Evolutionary conservation across 306 rosid species (phyloP), one percentile per base, ranked within the genome.

Genomic region (Lotus japonicus): DNA sequence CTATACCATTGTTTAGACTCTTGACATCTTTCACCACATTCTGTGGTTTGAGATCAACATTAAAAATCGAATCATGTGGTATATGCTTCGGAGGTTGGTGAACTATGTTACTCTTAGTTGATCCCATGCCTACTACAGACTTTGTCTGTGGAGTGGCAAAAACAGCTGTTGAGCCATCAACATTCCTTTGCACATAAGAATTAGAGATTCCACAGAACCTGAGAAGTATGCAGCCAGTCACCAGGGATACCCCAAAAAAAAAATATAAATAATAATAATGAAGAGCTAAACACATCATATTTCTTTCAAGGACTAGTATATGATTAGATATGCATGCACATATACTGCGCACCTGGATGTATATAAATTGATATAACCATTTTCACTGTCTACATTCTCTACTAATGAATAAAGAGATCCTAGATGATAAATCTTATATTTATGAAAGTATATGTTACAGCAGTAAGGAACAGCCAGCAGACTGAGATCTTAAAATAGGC

Each of bases 171-270:
- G 73, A 1, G 62, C 81, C 81, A 15, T 87, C 95, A 64, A 77
- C 75, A 31, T 68, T 81, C 70, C 95, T 84, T 68, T 7, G 72
- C 31, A 95, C 94, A 65, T 76, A 85, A 75, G 95, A 71, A 78
- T 84, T 95, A 68, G 84, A 74, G 69, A 95, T 85, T 61, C 84
- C 89, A 81, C 95, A 84, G 79, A 95, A 95, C 83, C 99, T 95
- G 83, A 67, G 45, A 73, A 66, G 26, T 43, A 81, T 54, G 56
- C 80, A 48, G 67, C 77, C 36, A 63, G 57, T 43, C 53, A 51
- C 36, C 53, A 53, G 59, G 38, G 49, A 46, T 73, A 62, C 54
- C 63, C 52, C 46, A 44, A 56, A 58, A 52, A 39, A 62, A 59
- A 49, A 44, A 21, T 38, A 60, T 66, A 56, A 4, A 41, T 23